Base-by-base conservation (phyloP, 148 eudicot genomes). In the Arbutus unedo region DNA sequence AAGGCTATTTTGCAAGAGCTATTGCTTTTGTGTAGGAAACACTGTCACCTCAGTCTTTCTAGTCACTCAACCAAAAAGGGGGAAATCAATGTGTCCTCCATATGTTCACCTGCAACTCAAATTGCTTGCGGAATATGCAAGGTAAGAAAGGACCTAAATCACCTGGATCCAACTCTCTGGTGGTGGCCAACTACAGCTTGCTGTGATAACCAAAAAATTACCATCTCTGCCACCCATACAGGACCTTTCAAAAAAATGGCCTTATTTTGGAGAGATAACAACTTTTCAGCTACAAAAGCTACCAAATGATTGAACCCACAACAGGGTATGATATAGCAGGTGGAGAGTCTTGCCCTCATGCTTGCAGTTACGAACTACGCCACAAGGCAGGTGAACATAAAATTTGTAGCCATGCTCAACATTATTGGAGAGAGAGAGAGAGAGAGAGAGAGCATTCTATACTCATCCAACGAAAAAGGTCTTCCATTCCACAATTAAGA, bases 221-320 rank as follows among this genome's bases (percentile, higher is more conserved):
- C 49, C 51, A 72, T 45, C 51, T 43, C 4, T 18, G 23, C 51
- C 25, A 16, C 50, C 13, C 4, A 45, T 19, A 4, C 19, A 19
- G 31, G 48, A 74, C 55, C 53, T 74, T 74, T n/a, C 25, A 74
- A 72, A 74, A 74, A 74, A 21, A 11, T 43, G 76, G 49, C 49
- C 51, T 73, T 45, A 8, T 44, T 7, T 45, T 73, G 53, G 25
- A 4, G 9, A 3, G 4, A 10, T 4, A 43, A 15, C 49, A 43
- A 6, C 15, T 38, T 70, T 70, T 70, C 74, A 70, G 74, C 74
- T 45, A 8, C 23, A 47, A 72, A 44, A 45, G 53, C 50, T 10
- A 44, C 18, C 8, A 18, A 8, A 44, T 2, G 74, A 70, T 44
- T 43, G 13, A 15, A 66, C 71, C 71, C 71, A 25, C 43, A 66